These are phyloP conservation scores for Laetiporus sulphureus DNA, from an alignment of 1,284 basidiomycete species.

Conservation along the genomic window DNA sequence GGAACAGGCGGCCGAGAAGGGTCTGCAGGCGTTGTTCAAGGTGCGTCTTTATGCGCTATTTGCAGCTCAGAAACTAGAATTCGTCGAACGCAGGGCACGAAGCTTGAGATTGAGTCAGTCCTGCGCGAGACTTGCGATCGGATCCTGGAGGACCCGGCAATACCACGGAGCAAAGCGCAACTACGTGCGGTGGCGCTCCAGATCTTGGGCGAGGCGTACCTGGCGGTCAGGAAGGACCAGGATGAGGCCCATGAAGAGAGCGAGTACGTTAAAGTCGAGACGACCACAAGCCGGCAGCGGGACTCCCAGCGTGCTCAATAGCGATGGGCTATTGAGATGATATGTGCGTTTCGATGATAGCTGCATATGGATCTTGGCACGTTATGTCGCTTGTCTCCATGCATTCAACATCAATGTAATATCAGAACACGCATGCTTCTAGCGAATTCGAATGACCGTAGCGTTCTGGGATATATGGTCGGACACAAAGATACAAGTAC, in stretches of 20 bases:
- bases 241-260: conserved; percentile 47
- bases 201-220: conserved; percentile 75
- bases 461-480: too few species aligned
- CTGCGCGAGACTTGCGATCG: conserved; percentile 91
- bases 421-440: too few species aligned
- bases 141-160: conserved; percentile 56
- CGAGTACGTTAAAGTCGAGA: conserved; percentile 84
- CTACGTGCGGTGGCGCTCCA: conserved; percentile 80
- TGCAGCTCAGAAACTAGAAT: background rate
- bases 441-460: too few species aligned
- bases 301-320: conserved; percentile 18
- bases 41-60: conserved; percentile 28
- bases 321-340: too few species aligned
- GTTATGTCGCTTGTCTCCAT: too few species aligned
- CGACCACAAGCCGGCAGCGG: conserved; percentile 45
- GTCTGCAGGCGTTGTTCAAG: conserved; percentile 90
- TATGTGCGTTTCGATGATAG: too few species aligned
- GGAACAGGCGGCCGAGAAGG: conserved; percentile 95
- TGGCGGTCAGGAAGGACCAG: conserved; percentile 65
- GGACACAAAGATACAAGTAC: too few species aligned
- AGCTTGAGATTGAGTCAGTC: conserved; percentile 92
- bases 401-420: too few species aligned
- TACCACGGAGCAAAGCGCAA: conserved; percentile 56
- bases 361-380: too few species aligned
- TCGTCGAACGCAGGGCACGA: conserved; percentile 74